phyloP scores from a whole-genome alignment of 176 grass and related monocot genomes.

The Stipa capillata region DNA sequence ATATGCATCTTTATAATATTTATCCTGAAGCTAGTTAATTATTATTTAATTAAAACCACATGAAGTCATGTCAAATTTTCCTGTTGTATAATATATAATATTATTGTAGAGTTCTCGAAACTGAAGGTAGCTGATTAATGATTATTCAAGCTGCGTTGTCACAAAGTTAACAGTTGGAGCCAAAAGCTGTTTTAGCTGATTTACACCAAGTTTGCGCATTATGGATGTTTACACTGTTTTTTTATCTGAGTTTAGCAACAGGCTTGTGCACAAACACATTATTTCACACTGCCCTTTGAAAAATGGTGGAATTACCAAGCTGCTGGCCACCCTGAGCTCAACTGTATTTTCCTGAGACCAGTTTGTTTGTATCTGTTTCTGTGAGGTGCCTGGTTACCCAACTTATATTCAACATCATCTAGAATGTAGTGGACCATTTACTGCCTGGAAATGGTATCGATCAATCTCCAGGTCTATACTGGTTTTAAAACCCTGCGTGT shows the following conservation, averaged over 20 bases:
- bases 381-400: background rate
- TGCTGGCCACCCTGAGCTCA: background rate
- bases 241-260: background rate
- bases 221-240: background rate
- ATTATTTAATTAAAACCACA: background rate
- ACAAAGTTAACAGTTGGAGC: background rate
- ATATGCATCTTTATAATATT: slow-evolving; percentile 19
- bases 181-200: background rate
- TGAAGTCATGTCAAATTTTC: slow-evolving; percentile 5
- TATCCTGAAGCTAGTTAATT: no score
- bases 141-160: background rate
- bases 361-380: background rate
- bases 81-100: no score
- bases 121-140: background rate
- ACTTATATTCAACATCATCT: background rate
- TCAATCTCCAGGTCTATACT: background rate
- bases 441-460: background rate
- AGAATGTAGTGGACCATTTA: background rate
- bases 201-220: background rate
- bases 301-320: background rate
- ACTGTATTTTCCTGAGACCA: background rate
- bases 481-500: no score
- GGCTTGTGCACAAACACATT: background rate
- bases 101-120: slow-evolving; percentile 1
- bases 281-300: background rate